Base-by-base conservation (phyloP, 345 rosid species). In the Lumnitzera littorea region DNA sequence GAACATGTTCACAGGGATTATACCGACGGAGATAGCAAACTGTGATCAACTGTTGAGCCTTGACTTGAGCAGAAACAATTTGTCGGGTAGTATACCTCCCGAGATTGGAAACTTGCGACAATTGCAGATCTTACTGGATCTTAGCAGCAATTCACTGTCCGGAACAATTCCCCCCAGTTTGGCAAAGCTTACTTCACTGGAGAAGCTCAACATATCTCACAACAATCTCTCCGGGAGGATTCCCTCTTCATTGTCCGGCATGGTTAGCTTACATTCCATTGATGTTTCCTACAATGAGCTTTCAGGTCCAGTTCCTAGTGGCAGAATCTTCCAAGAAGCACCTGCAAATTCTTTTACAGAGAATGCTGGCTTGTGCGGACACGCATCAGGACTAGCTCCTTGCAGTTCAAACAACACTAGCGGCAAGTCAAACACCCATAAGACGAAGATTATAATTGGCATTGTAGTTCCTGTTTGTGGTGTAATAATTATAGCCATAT, bases 231-330 rank as follows among this genome's bases (percentile, higher is more conserved):
- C 84, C 0, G 86, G 86, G 41, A 62, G 50, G 15, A 84, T 87
- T 51, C 90, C 90, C 14, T 5, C 61, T 25, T 50, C 76, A 15
- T 50, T 87, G 2, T 82, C 95, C 11, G 25, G 58, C 49, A 69
- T 87, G 86, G 11, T 48, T 16, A 84, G 88, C 67, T 77, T 87
- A 24, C 12, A 7, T n/a, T 69, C 55, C 15, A 56, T 55, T 10
- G 95, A 87, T 64, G 82, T 87, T 69, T 87, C 95, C 12, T 63
- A 76, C 65, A 87, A 87, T 51, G 48, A 73, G 53, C 70, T 87
- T 50, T 64, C 73, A 0, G 95, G 95, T 58, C 61, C 68, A 1
- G 53, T 87, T 56, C 90, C 95, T 20, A 70, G 64, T 5, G 70
- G 56, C 62, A 43, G 59, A 54, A 53, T 71, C 20, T 87, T 87